These are phyloP conservation scores for Dothistroma pini DNA, from an alignment of 2,329 filamentous ascomycete species.

Conservation along the genomic window DNA sequence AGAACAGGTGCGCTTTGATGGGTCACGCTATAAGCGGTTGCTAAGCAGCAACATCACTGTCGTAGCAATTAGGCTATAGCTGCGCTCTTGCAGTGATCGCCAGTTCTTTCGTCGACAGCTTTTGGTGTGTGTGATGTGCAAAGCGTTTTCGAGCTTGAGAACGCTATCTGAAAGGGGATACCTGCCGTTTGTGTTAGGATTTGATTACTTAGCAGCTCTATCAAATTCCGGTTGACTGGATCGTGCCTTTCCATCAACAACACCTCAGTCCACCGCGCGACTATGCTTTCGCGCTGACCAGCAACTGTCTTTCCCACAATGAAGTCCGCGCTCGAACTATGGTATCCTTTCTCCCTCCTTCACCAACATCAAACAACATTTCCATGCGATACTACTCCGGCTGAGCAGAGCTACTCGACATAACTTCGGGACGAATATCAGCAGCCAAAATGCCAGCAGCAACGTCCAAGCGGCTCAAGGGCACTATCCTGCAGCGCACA, in stretches of 20 bases:
- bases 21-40: too few relatives aligned
- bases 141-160: too few relatives aligned
- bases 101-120: too few relatives aligned
- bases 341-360: background rate
- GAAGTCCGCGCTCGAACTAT: background rate
- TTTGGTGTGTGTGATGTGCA: too few relatives aligned
- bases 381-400: background rate
- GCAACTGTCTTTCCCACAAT: background rate
- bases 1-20: too few relatives aligned
- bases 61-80: too few relatives aligned
- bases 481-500: conserved; percentile 33
- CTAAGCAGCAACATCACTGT: too few relatives aligned
- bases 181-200: too few relatives aligned
- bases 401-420: background rate
- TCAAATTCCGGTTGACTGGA: background rate
- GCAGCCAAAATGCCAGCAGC: conserved; percentile 33
- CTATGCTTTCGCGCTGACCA: background rate
- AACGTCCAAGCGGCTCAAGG: conserved; percentile 35
- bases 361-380: background rate
- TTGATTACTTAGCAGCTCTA: background rate
- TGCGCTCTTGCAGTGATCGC: too few relatives aligned
- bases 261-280: background rate
- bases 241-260: background rate
- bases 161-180: too few relatives aligned
- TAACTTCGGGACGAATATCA: background rate